These are phyloP conservation scores for Citrus australasica DNA, from an alignment of 345 rosid species.

Conservation along the genomic window DNA sequence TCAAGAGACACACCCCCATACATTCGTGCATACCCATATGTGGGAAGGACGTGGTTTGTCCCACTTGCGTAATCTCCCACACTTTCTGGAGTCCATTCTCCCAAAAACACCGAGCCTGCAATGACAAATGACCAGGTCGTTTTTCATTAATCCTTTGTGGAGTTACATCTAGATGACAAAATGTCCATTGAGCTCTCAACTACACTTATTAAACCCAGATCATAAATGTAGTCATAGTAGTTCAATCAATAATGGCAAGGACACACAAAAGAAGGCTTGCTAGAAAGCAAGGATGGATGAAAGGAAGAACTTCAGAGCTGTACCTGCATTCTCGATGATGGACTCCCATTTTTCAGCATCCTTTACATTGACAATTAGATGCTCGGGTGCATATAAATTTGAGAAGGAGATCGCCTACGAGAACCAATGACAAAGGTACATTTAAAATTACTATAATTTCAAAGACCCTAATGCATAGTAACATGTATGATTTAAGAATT, in stretches of 20 bases:
- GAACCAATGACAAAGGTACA: neutral
- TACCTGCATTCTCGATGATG: slow-evolving; percentile 85
- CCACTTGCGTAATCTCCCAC: slow-evolving; percentile 98
- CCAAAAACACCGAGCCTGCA: slow-evolving; percentile 82
- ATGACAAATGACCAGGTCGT: neutral
- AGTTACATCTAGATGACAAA: neutral
- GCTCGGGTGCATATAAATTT: slow-evolving; percentile 94
- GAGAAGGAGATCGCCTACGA: slow-evolving; percentile 75
- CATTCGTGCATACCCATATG: slow-evolving; percentile 92
- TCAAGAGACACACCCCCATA: slow-evolving; percentile 87
- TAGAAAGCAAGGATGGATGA: neutral
- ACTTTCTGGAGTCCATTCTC: slow-evolving; percentile 95
- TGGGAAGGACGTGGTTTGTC: slow-evolving; percentile 87
- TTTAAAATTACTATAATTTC: neutral
- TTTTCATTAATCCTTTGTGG: neutral
- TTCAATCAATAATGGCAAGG: neutral
- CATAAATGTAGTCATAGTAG: neutral
- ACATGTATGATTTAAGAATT: neutral
- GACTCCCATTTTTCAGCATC: slow-evolving; percentile 94
- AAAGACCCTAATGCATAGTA: neutral
- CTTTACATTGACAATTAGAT: slow-evolving; percentile 77
- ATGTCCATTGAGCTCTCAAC: neutral
- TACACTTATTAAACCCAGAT: neutral
- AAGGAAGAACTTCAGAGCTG: neutral
- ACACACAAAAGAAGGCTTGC: neutral